These are phyloP conservation scores for Mycena capillaripes DNA, from an alignment of 768 basidiomycete species.

Conservation along the genomic window DNA sequence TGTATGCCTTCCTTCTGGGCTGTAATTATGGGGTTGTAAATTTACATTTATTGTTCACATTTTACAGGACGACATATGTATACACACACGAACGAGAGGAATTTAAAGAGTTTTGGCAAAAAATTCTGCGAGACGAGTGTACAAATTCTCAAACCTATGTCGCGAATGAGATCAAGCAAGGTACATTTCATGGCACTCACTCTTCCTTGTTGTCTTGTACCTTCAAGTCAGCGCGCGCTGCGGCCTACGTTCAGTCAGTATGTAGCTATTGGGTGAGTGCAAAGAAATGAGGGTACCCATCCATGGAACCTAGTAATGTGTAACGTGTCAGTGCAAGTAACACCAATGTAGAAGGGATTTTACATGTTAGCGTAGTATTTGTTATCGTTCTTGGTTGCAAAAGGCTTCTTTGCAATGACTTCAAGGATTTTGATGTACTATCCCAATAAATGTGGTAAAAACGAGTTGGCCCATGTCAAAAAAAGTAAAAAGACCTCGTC, in stretches of 20 bases:
- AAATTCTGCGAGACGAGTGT: conserved; percentile 41
- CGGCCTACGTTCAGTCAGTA: conserved; percentile 51
- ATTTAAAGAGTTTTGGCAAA: conserved; percentile 23
- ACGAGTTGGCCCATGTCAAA: too few species aligned
- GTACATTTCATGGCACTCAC: conserved; percentile 44
- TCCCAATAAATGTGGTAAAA: neutral
- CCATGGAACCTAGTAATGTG: conserved; percentile 66
- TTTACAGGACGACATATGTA: too few species aligned
- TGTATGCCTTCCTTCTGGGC: too few species aligned
- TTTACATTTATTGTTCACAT: too few species aligned
- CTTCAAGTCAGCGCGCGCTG: conserved; percentile 70
- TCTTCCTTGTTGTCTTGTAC: conserved; percentile 70
- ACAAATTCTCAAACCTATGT: conserved; percentile 67
- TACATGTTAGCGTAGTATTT: conserved; percentile 65
- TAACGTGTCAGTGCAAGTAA: conserved; percentile 18
- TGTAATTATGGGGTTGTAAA: too few species aligned
- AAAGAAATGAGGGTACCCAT: conserved; percentile 46
- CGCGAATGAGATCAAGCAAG: neutral
- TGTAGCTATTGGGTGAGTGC: neutral
- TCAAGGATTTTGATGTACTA: conserved; percentile 59
- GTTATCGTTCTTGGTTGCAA: conserved; percentile 62
- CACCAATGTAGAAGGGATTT: neutral
- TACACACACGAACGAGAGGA: too few species aligned
- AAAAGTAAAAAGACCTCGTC: conserved; percentile 58
- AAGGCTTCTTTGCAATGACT: conserved; percentile 63